These are phyloP conservation scores for Zoysia matrella DNA, from an alignment of 202 grass and related monocot species.

Conservation along the genomic window DNA sequence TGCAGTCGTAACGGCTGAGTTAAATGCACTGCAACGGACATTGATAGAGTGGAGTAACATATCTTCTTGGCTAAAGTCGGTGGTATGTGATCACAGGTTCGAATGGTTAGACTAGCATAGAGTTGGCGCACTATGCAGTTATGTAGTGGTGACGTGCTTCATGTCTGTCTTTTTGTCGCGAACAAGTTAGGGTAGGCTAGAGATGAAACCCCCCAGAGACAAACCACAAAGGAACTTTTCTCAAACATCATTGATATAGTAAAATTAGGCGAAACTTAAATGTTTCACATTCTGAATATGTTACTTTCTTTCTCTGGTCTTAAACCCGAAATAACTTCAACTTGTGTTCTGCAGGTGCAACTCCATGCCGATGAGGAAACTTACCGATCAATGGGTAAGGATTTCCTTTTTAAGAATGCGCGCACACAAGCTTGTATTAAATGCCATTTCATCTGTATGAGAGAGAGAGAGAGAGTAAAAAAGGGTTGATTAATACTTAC, in stretches of 20 bases:
- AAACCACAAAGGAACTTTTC: neutral
- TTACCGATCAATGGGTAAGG: slow-evolving; percentile 66
- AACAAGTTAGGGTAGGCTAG: too few species aligned
- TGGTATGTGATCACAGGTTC: neutral
- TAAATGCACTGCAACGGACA: neutral
- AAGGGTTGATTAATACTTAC: slow-evolving; percentile 12
- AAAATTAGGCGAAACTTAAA: neutral
- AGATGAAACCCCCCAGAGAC: too few species aligned
- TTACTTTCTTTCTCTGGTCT: neutral
- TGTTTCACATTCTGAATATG: neutral
- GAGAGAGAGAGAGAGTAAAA: neutral
- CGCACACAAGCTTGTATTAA: slow-evolving; percentile 3
- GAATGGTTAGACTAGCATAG: neutral
- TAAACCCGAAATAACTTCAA: slow-evolving; percentile 8
- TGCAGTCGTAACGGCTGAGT: neutral
- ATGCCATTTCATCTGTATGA: neutral
- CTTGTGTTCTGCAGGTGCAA: slow-evolving; percentile 50
- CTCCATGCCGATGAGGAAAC: slow-evolving; percentile 70
- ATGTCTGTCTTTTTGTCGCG: neutral
- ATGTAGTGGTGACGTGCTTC: neutral
- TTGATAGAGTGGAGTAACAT: neutral
- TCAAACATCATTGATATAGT: neutral
- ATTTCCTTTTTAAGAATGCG: neutral
- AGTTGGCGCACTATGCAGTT: neutral
- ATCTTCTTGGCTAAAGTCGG: neutral